A percentile compares a stretch with the other conserved stretches of the same genome.
Conservation (phyloP, 2,329 filamentous ascomycete genomes). For the Paecilomyces niveus region DNA sequence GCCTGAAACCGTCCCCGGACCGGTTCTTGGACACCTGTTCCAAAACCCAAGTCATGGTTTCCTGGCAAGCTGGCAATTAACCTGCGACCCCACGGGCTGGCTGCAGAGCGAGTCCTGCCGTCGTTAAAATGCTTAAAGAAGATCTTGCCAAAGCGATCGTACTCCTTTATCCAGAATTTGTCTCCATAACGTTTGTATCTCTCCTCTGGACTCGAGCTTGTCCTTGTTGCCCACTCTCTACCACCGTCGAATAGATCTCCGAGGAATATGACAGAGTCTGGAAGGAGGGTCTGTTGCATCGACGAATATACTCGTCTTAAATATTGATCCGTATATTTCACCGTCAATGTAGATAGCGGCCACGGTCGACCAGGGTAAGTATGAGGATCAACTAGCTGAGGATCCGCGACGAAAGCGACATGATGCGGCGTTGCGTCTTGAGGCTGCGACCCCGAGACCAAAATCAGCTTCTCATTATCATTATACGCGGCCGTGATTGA, state of each 20-base stretch:
- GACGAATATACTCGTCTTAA: slow-evolving; percentile 74
- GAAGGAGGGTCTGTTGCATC: slow-evolving; percentile 67
- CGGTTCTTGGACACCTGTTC: slow-evolving; percentile 69
- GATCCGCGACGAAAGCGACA: slow-evolving; percentile 78
- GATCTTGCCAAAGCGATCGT: slow-evolving; percentile 74
- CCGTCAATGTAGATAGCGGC: slow-evolving; percentile 60
- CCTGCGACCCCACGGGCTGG: slow-evolving; percentile 62
- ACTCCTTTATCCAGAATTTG: slow-evolving; percentile 80
- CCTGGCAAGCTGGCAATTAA: slow-evolving; percentile 81
- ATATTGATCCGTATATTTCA: slow-evolving; percentile 81
- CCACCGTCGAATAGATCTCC: slow-evolving; percentile 95
- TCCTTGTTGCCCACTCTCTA: slow-evolving; percentile 78
- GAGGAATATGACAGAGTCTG: slow-evolving; percentile 83
- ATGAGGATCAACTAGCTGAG: slow-evolving; percentile 86
- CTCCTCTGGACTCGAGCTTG: slow-evolving; percentile 53
- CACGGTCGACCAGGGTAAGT: slow-evolving; percentile 83
- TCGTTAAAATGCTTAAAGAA: slow-evolving; percentile 67
- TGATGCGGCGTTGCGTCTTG: slow-evolving; percentile 71
- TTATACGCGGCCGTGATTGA: background rate
- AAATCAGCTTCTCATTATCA: slow-evolving; percentile 4
- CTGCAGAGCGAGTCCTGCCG: slow-evolving; percentile 47
- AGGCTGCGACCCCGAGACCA: slow-evolving; percentile 53
- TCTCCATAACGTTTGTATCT: slow-evolving; percentile 73
- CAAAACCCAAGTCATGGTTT: slow-evolving; percentile 93
- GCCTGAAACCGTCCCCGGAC: slow-evolving; percentile 78